Evolutionary conservation across 1,139 yeast species (phyloP).

Genomic region (Casaregolazyma lundiana): DNA sequence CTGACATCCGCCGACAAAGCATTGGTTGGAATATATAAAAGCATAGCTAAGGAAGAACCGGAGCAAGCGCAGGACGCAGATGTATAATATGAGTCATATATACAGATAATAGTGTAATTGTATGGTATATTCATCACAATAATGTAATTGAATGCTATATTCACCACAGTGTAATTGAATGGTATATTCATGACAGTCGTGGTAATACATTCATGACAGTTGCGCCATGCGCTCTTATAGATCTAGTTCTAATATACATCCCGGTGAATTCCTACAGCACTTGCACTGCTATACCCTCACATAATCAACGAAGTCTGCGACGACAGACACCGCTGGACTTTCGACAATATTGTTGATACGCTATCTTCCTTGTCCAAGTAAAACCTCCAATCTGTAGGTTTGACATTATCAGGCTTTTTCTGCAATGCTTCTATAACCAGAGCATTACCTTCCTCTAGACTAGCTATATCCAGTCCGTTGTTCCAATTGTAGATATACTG

Average conservation of each 20-base stretch:
- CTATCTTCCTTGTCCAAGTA: slow-evolving; percentile 5
- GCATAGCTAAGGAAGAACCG: not conserved
- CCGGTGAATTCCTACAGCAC: too few relatives aligned
- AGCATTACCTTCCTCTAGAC: slow-evolving; percentile 13
- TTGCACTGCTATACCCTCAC: too few relatives aligned
- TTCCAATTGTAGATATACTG: slow-evolving; percentile 47
- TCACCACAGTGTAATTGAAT: too few relatives aligned
- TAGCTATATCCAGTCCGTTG: slow-evolving; percentile 19
- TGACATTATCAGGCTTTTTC: slow-evolving; percentile 2
- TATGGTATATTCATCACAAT: too few relatives aligned
- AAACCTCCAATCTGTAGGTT: slow-evolving; percentile 15
- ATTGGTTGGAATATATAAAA: slow-evolving; percentile 21
- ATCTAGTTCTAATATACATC: too few relatives aligned
- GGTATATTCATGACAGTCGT: too few relatives aligned
- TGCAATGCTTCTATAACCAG: slow-evolving; percentile 16
- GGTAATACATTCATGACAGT: too few relatives aligned
- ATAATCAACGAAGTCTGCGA: not conserved
- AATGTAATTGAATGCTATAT: too few relatives aligned
- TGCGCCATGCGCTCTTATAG: too few relatives aligned
- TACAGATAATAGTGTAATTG: too few relatives aligned
- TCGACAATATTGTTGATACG: not conserved
- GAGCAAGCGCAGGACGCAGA: not conserved
- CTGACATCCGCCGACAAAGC: slow-evolving; percentile 15
- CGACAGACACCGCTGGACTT: slow-evolving; percentile 1
- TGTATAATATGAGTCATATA: too few relatives aligned